Evolutionary conservation across 2,329 filamentous ascomycete genomes (phyloP), one percentile per base, ranked within the genome.

Genomic region (Penicillium occitanis): DNA sequence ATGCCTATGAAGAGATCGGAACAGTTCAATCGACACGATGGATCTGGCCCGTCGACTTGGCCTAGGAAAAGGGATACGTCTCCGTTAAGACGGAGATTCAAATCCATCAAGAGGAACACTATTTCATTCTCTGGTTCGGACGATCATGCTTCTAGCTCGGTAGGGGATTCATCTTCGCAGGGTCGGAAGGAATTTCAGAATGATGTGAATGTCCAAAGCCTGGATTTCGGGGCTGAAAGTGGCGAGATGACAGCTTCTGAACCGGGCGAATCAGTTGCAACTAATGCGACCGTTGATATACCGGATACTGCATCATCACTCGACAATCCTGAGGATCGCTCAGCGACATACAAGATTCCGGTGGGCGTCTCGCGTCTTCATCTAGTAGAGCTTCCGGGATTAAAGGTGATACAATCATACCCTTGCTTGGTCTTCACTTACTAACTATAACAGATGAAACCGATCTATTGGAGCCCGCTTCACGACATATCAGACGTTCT

Each of bases 391-490:
- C 83, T 98, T 71, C 93, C 94, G 25, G 86, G 86, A 63, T 80
- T 96, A 66, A 82, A 80, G 73, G 76, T 78, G 72, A 66, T 40
- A 40, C 55, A 55, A 53, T 35, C 63, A 19, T 60, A 48, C 5
- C 13, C 11, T 33, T 8, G 25, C 3, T 25, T 55, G 19, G 61
- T 19, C 40, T 59, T 6, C 6, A 58, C 5, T 17, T 17, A 17
- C 59, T 65, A 25, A 68, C 11, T 40, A 7, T 42, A 19, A 5
- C 85, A 91, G 73, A 96, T 99, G 93, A 92, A 93, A 76, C 95
- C 95, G 0, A 97, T 98, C 67, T 99, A 99, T 76, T 99, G 95
- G 95, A 93, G 90, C 19, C 94, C 95, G 7, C 86, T 98, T 37
- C 93, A 96, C 72, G 95, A 98, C 73, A 86, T 96, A 37, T 90